Evolutionary conservation across 768 basidiomycete genomes (phyloP).

Genomic region (Trametes maxima): DNA sequence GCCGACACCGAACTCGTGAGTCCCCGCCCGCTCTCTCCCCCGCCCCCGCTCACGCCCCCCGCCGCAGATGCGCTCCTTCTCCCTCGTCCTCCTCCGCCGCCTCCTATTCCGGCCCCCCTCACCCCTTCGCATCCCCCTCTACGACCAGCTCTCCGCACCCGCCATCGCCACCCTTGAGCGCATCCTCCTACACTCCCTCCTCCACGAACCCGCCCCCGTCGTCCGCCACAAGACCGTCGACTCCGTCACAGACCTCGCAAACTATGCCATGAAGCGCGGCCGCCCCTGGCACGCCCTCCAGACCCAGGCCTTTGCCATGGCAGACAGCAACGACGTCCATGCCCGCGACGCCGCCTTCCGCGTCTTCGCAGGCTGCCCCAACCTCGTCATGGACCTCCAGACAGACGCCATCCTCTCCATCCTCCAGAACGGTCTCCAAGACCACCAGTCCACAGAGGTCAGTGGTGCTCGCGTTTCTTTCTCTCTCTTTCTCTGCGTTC

Average conservation of each 20-base stretch:
- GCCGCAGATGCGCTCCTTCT: conserved; percentile 80
- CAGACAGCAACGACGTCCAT: conserved; percentile 37
- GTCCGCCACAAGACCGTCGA: conserved; percentile 75
- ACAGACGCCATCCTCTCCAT: conserved; percentile 68
- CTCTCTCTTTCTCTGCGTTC: background rate
- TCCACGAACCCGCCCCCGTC: conserved; percentile 56
- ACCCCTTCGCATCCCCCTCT: conserved; percentile 50
- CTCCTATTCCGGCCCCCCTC: conserved; percentile 64
- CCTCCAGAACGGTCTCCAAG: conserved; percentile 69
- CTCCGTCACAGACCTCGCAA: conserved; percentile 75
- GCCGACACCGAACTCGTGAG: conserved; percentile 81
- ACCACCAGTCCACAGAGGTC: conserved; percentile 64
- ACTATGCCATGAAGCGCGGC: conserved; percentile 72
- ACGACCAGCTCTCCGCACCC: conserved; percentile 73
- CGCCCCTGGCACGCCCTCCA: conserved; percentile 84
- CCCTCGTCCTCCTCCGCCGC: conserved; percentile 76
- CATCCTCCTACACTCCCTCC: conserved; percentile 68
- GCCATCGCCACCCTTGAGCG: conserved; percentile 71
- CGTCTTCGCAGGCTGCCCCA: conserved; percentile 74
- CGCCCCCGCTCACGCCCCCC: background rate
- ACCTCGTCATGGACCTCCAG: conserved; percentile 76
- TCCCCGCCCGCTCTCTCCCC: conserved; percentile 17
- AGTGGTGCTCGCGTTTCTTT: conserved; percentile 32
- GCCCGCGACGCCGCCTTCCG: conserved; percentile 53
- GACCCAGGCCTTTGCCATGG: conserved; percentile 69